Base-by-base conservation (phyloP, 2,329 filamentous ascomycete species). In the Pseudonectria buxi region DNA sequence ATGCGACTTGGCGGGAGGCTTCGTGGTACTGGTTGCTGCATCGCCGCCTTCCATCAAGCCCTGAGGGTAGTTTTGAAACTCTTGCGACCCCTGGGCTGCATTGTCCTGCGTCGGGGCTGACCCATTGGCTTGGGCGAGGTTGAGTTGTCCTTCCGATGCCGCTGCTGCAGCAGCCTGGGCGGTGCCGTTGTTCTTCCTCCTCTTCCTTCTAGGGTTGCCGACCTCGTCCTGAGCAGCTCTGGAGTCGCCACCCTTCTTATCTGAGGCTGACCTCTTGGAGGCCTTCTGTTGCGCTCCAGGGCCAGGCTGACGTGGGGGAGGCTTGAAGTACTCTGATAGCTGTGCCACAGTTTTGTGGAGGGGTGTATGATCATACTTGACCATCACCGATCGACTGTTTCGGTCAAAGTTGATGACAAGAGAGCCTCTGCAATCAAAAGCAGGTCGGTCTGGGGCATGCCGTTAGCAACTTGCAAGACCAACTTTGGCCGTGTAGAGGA, bases 341-440 rank as follows among this genome's bases (percentile, higher is more conserved):
- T 78, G 57, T 2, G 57, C 64, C 4, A 79, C 72, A 0, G 72
- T 74, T 47, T 63, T 69, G 51, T 79, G 75, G n/a, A 78, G 48
- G 4, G 68, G 69, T 0, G 68, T 74, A 45, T 79, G 75, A 24
- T 71, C 65, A 46, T 78, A 77, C 38, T 70, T 71, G 35, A 78
- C 59, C 10, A 65, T 62, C 26, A 78, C 68, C 7, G 61, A 56
- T 24, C 67, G 66, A 22, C 58, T 64, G 15, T 59, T 62, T 36
- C 65, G 68, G 6, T 65, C 63, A 43, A 79, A 78, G 1, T 62
- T 52, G 28, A 79, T 62, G 3, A 56, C 62, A 13, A 78, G 52
- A 1, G 61, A 60, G 13, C 75, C 75, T 26, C 70, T 65, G 40
- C 75, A 79, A 46, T 79, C 73, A 43, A 77, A 79, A 0, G 74